A percentile compares a stretch with the other conserved stretches of the same genome.
phyloP scores from a whole-genome alignment of 2,329 filamentous ascomycete genomes.

The Trichoderma sp. region DNA sequence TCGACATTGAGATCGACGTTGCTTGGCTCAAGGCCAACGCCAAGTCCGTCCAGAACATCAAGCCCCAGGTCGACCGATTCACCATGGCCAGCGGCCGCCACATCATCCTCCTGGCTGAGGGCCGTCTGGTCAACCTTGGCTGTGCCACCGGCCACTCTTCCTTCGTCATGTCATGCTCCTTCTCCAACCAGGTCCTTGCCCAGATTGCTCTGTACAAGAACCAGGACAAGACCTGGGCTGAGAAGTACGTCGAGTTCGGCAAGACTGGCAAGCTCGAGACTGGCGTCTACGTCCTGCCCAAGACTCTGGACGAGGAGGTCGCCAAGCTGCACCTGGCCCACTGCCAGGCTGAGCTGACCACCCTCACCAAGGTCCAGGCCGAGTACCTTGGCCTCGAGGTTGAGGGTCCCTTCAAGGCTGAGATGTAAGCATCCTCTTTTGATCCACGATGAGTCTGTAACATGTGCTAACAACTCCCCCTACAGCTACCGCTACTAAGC shows the following conservation, averaged over 20 bases:
- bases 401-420: slow-evolving; percentile 94
- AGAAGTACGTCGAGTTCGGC: slow-evolving; percentile 96
- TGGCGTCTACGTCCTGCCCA: slow-evolving; percentile 91
- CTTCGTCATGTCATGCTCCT: slow-evolving; percentile 99
- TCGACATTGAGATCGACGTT: slow-evolving; percentile 99
- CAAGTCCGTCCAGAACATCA: slow-evolving; percentile 94
- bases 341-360: slow-evolving; percentile 91
- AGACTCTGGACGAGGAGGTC: slow-evolving; percentile 99
- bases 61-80: slow-evolving; percentile 99
- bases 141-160: slow-evolving; percentile 99
- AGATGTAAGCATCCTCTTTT: slow-evolving; percentile 65
- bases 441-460: neutral
- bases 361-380: slow-evolving; percentile 81
- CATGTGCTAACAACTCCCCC: slow-evolving; percentile 29
- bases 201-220: slow-evolving; percentile 99
- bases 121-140: slow-evolving; percentile 98
- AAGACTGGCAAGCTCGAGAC: slow-evolving; percentile 86
- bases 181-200: slow-evolving; percentile 99
- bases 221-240: slow-evolving; percentile 79
- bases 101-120: slow-evolving; percentile 98
- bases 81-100: slow-evolving; percentile 89
- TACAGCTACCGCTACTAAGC: slow-evolving; percentile 51
- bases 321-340: slow-evolving; percentile 90
- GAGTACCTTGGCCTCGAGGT: slow-evolving; percentile 88
- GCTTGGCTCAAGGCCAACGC: slow-evolving; percentile 99